Conservation (phyloP, 2,329 filamentous ascomycete genomes). For the Cladosporium cucumerinum region DNA sequence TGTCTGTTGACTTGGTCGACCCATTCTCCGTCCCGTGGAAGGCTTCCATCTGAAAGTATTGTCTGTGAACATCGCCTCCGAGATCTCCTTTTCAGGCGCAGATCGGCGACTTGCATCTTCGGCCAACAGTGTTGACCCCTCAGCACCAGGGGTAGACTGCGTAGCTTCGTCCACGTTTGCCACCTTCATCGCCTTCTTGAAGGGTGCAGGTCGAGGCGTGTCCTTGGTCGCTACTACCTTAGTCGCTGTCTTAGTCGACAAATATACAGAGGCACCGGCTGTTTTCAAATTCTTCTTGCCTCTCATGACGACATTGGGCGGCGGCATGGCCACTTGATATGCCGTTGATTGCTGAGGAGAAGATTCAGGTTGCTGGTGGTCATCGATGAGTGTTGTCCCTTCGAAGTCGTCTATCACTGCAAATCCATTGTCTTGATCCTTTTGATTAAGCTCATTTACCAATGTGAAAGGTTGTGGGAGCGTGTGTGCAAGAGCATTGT, state of each 20-base stretch:
- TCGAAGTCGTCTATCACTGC: slow-evolving; percentile 18
- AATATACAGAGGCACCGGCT: neutral
- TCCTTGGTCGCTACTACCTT: neutral
- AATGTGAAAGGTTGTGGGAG: neutral
- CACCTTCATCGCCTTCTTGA: no score
- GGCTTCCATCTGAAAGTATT: neutral
- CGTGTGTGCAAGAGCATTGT: neutral
- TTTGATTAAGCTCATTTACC: neutral
- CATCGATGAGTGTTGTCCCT: slow-evolving; percentile 14
- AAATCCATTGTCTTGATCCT: slow-evolving; percentile 12
- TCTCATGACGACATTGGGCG: slow-evolving; percentile 12
- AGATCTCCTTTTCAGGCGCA: neutral
- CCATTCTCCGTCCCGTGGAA: no score
- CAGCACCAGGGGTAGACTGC: neutral
- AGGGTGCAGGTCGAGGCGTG: neutral
- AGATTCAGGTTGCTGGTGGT: neutral
- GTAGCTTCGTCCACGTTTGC: neutral
- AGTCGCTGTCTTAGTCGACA: neutral
- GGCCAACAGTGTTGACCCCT: neutral
- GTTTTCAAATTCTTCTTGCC: neutral
- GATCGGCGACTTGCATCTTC: neutral
- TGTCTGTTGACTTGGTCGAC: neutral
- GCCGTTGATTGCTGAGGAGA: slow-evolving; percentile 16
- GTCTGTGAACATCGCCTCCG: neutral
- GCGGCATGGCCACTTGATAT: slow-evolving; percentile 27